Conservation (phyloP, 148 eudicot genomes). For the Camellia lanceoleosa region DNA sequence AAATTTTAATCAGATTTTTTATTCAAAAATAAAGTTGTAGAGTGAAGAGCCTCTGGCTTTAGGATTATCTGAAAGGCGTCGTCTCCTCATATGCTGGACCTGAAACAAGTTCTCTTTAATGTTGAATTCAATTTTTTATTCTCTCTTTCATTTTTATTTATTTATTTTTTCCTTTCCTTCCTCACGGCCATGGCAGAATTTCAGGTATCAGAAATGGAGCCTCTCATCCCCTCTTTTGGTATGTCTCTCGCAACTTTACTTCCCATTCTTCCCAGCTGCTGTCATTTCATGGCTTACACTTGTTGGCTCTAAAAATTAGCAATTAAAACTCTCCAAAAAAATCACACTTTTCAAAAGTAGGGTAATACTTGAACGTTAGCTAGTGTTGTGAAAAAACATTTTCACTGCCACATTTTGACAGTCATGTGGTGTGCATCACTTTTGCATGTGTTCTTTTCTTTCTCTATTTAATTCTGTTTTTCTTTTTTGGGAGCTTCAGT, state of each 20-base stretch:
- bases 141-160: no score
- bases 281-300: background rate
- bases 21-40: no score
- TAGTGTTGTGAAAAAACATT: background rate
- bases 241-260: background rate
- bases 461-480: background rate
- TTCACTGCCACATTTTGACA: slow-evolving; percentile 10
- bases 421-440: slow-evolving; percentile 19
- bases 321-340: background rate
- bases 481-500: background rate
- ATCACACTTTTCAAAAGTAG: background rate
- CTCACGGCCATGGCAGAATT: no score
- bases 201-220: no score
- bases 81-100: no score
- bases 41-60: no score
- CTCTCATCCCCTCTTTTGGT: background rate
- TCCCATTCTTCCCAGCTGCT: background rate
- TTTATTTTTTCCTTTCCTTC: no score
- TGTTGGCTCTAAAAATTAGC: background rate
- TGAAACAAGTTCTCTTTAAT: no score
- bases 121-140: no score
- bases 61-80: no score
- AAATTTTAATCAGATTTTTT: no score
- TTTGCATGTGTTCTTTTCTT: background rate
- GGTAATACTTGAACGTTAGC: background rate